A percentile compares a stretch with the other conserved stretches of the same genome.
phyloP scores from a whole-genome alignment of 371 early-diverging fungal species.

The Apophysomyces ossiformis region DNA sequence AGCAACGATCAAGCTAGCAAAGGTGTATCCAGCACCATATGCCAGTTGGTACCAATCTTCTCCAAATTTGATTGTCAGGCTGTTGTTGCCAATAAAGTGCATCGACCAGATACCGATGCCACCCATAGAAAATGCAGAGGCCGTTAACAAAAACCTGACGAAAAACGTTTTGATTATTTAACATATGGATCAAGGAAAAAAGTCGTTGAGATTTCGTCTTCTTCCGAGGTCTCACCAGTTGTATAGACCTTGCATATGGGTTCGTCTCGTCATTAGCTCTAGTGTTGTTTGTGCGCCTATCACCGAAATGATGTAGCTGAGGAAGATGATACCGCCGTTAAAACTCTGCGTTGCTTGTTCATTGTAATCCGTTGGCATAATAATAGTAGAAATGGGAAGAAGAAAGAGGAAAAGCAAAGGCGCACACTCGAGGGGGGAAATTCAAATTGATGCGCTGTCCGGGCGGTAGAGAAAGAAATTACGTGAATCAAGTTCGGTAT shows the following conservation, averaged over 20 bases:
- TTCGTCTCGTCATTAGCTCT: constrained; percentile 25
- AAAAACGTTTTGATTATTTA: not conserved
- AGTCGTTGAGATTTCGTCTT: not conserved
- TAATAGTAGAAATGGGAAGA: not conserved
- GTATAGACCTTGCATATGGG: constrained; percentile 26
- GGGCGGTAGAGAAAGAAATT: not conserved
- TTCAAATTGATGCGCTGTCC: not conserved
- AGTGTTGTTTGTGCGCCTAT: constrained; percentile 29
- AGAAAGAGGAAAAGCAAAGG: not conserved
- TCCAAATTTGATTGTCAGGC: constrained; percentile 29
- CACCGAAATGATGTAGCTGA: constrained; percentile 27
- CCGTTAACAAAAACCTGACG: constrained; percentile 40
- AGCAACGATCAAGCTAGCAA: constrained; percentile 43
- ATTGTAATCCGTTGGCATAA: not conserved
- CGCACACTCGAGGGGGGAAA: not conserved
- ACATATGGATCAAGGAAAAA: not conserved
- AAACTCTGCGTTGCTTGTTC: constrained; percentile 22
- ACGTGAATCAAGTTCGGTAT: not conserved
- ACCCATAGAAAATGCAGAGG: constrained; percentile 48
- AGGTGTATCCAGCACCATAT: constrained; percentile 46
- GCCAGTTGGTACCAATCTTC: constrained; percentile 29
- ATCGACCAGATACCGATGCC: constrained; percentile 54
- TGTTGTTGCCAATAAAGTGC: constrained; percentile 55
- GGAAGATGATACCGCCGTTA: constrained; percentile 31
- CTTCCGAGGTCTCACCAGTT: constrained; percentile 21